Evolutionary conservation across 2,329 filamentous ascomycete genomes (phyloP), one percentile per base, ranked within the genome.

Genomic region (Ambrosiella xylebori): DNA sequence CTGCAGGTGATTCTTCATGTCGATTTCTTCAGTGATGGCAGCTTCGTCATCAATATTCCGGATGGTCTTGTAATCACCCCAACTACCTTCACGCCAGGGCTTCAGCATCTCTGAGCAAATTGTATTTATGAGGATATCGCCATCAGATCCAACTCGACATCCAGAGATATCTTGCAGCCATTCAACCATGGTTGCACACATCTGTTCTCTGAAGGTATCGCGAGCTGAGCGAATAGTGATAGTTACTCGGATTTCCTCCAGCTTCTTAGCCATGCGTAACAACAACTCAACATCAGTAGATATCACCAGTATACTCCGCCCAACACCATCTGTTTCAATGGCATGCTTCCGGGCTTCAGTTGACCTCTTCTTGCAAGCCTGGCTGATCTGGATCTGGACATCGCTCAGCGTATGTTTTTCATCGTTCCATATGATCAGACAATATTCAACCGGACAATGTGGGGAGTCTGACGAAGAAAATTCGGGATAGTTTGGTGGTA

Each of bases 351-450:
- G 72, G 2, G 88, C 91, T 61, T 88, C 85, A 4, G 74, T 75
- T 61, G 77, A 73, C 6, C 82, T 79, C 63, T 87, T 84, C 61
- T 79, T 81, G 73, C 93, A 98, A 54, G 93, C 93, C 63, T 91
- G 80, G 2, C 88, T 86, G 19, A 98, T 88, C 68, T 97, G 91
- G 59, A 94, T 82, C 63, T 84, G 78, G 5, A 98, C 91, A 68
- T 98, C 93, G 52, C 83, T 80, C 49, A 97, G 84, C 0, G 93
- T 98, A 68, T 98, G 93, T 70, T 98, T 98, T 71, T 98, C 93
- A 63, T 98, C 93, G 65, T 98, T 98, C 93, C 93, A 98, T 4
- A 98, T 74, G 13, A 96, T 74, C 50, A 98, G 73, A 4, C 87
- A 85, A 68, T 85, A 98, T 64, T 95, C 88, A 17, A 8, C 19